Conservation (phyloP, 371 early-diverging fungal genomes). For the Mucor saturninus region DNA sequence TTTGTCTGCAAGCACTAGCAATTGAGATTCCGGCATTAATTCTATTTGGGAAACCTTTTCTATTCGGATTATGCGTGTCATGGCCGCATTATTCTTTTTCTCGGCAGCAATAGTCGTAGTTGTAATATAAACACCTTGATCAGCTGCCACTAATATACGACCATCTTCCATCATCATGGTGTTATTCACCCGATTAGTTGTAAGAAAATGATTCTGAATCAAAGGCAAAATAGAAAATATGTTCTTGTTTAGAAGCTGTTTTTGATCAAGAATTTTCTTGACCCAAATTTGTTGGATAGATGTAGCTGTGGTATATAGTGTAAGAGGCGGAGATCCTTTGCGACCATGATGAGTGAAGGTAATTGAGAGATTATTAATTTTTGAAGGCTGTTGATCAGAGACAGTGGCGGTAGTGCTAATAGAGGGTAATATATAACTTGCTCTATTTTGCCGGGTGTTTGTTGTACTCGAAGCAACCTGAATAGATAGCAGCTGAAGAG, state of each 20-base stretch:
- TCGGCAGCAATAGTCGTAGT: neutral
- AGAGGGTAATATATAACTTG: slow-evolving; percentile 44
- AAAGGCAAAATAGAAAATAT: slow-evolving; percentile 59
- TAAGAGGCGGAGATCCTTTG: slow-evolving; percentile 60
- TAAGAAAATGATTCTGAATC: slow-evolving; percentile 16
- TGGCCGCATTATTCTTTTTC: slow-evolving; percentile 7
- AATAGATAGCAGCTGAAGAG: slow-evolving; percentile 65
- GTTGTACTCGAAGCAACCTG: slow-evolving; percentile 32
- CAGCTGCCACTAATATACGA: slow-evolving; percentile 35
- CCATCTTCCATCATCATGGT: slow-evolving; percentile 9
- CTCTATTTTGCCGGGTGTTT: slow-evolving; percentile 42
- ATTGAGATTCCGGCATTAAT: slow-evolving; percentile 71
- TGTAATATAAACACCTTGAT: slow-evolving; percentile 41
- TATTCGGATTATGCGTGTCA: slow-evolving; percentile 62
- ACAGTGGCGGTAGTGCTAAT: slow-evolving; percentile 26
- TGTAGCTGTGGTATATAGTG: slow-evolving; percentile 72
- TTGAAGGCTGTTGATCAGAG: neutral
- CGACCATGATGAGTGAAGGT: slow-evolving; percentile 81
- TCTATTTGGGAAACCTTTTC: slow-evolving; percentile 85
- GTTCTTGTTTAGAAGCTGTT: slow-evolving; percentile 51
- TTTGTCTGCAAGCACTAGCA: slow-evolving; percentile 74
- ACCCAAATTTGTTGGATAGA: slow-evolving; percentile 83
- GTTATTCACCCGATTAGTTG: slow-evolving; percentile 27
- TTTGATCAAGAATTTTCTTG: slow-evolving; percentile 78
- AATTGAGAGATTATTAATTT: slow-evolving; percentile 48